Conservation (phyloP, 2,329 filamentous ascomycete species). For the Microcyclosporella mali region DNA sequence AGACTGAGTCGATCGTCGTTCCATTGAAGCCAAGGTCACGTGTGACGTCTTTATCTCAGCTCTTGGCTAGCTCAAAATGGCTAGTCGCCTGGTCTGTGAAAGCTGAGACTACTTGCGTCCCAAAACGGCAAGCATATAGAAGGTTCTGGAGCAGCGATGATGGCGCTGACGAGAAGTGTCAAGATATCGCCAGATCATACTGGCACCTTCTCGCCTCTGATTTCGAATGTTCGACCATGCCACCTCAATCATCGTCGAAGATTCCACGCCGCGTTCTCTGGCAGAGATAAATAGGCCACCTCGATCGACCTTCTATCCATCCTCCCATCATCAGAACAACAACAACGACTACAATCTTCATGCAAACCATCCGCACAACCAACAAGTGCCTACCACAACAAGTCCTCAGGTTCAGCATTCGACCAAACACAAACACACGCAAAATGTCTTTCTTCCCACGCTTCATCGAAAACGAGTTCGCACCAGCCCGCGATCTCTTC, state of each 20-base stretch:
- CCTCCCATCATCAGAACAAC: constrained; percentile 21
- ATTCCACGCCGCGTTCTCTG: too few species aligned
- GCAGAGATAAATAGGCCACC: too few species aligned
- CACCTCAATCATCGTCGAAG: constrained; percentile 7
- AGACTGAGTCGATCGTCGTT: too few species aligned
- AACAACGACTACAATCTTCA: constrained; percentile 19
- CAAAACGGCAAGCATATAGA: too few species aligned
- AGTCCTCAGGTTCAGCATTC: constrained; percentile 9
- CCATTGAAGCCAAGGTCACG: too few species aligned
- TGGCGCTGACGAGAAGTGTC: constrained; percentile 13
- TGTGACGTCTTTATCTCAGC: too few species aligned
- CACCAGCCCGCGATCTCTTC: constrained; percentile 36
- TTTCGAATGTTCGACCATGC: background rate
- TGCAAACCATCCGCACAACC: constrained; percentile 22
- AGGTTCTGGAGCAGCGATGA: background rate
- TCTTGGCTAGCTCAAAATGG: too few species aligned
- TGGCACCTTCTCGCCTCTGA: constrained; percentile 11
- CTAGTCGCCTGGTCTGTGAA: too few species aligned
- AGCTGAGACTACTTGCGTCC: too few species aligned
- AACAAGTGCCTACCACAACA: constrained; percentile 27
- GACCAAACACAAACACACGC: constrained; percentile 23
- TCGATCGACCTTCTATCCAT: background rate
- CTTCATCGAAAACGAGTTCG: constrained; percentile 32
- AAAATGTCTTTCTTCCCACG: constrained; percentile 36
- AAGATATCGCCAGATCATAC: constrained; percentile 10